Evolutionary conservation across 306 rosid species (phyloP), one percentile per base, ranked within the genome.

Genomic region (Parietaria judaica): DNA sequence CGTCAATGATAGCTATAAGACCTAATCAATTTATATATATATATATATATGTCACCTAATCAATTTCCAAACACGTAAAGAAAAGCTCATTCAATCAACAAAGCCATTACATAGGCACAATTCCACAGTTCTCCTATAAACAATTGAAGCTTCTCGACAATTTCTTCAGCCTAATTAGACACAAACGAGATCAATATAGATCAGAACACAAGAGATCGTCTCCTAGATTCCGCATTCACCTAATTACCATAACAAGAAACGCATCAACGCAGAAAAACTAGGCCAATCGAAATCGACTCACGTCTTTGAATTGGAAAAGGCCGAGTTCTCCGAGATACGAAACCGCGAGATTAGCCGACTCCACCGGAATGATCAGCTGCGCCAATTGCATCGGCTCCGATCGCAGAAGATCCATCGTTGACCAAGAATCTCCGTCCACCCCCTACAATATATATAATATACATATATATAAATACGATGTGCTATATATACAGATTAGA

Each of bases 331-430:
- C 96, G 15, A 87, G 86, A 65, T 87, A 83, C 5, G 84, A 74
- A 68, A 87, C 67, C 63, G 84, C 65, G 61, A 74, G 76, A 54
- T 70, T 63, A 76, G 83, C 88, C 36, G 96, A 67, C 68, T 91
- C 97, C 44, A 75, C 75, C 46, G 95, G 95, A 75, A 91, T 85
- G 67, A 91, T 85, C 62, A 85, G 82, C 54, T 85, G 97, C 75
- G 50, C 92, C 35, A 91, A 66, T 38, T 91, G 96, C 97, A 85
- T 91, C 51, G 95, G 84, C 81, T 87, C 92, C 66, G 97, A 85
- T 6, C 88, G 92, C 17, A 91, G 78, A 56, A 87, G 82, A 85
- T 87, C 89, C 97, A 87, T 85, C 65, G 70, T 60, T 31, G 76
- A 75, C 50, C 54, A 45, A 51, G 67, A 17, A 8, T 45, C 55